Evolutionary conservation across 106 monocot species (phyloP).

Genomic region (Vanilla planifolia): DNA sequence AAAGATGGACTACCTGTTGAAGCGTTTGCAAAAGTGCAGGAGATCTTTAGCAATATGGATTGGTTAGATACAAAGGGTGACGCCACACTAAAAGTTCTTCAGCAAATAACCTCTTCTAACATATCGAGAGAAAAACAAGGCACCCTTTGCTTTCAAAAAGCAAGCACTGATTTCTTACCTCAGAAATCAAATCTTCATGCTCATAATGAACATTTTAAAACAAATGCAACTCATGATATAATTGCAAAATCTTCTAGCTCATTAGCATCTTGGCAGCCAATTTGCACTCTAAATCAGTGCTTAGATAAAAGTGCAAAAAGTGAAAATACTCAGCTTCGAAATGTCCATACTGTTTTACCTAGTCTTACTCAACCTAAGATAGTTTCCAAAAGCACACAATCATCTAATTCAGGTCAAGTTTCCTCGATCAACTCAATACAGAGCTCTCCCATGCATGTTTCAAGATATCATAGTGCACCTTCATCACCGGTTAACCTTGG

Average conservation of each 20-base stretch:
- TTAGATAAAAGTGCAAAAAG: conserved; percentile 11
- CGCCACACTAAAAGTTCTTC: conserved; percentile 36
- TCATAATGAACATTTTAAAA: conserved; percentile 14
- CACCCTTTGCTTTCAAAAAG: conserved; percentile 21
- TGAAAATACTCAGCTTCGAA: conserved; percentile 15
- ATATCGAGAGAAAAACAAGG: conserved; percentile 21
- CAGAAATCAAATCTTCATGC: conserved; percentile 8
- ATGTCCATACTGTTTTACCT: conserved; percentile 10
- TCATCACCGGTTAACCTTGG: conserved; percentile 64
- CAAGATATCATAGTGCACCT: conserved; percentile 55
- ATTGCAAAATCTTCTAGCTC: conserved; percentile 4
- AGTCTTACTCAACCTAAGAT: conserved; percentile 18
- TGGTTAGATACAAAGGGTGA: conserved; percentile 64
- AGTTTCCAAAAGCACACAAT: conserved; percentile 19
- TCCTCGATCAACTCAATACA: conserved; percentile 24
- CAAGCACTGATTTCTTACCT: conserved; percentile 10
- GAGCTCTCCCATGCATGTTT: conserved; percentile 25
- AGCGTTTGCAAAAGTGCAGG: conserved; percentile 83
- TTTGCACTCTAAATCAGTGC: conserved; percentile 11
- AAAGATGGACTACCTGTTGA: conserved; percentile 87
- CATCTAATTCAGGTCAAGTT: conserved; percentile 30
- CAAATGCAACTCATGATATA: conserved; percentile 10
- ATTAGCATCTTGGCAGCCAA: not conserved
- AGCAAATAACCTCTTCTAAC: conserved; percentile 34
- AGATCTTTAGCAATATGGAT: conserved; percentile 72